A percentile compares a stretch with the other conserved stretches of the same genome.
phyloP scores from a whole-genome alignment of 129 eudicot species.

The Chrysanthemum seticuspe region DNA sequence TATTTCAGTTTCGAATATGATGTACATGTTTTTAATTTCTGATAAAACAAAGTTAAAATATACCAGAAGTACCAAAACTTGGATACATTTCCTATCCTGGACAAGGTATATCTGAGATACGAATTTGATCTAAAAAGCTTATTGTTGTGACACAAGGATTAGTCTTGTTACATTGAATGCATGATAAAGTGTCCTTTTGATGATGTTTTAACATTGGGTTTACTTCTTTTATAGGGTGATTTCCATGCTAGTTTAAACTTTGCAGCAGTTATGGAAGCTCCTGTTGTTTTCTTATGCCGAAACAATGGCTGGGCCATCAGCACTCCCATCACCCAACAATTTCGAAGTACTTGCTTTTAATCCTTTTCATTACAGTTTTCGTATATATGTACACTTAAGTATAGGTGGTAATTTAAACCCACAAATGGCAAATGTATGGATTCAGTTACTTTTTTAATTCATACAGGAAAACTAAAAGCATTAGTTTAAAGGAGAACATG shows the following conservation, averaged over 20 bases:
- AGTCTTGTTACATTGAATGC: background rate
- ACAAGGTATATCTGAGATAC: background rate
- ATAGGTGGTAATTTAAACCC: conserved; percentile 34
- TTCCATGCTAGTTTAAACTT: conserved; percentile 83
- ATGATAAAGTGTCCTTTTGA: background rate
- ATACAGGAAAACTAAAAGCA: too few relatives aligned
- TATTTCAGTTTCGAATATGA: background rate
- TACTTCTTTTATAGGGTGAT: conserved; percentile 63
- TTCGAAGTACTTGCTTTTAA: conserved; percentile 56
- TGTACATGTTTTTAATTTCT: background rate
- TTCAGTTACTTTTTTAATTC: background rate
- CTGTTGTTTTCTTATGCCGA: conserved; percentile 75
- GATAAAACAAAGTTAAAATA: background rate
- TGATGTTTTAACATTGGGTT: conserved; percentile 9
- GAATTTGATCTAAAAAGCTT: background rate
- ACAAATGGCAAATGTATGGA: background rate
- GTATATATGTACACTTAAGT: background rate
- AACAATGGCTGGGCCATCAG: conserved; percentile 97
- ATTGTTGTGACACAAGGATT: background rate
- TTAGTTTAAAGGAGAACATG: background rate
- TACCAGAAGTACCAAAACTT: background rate
- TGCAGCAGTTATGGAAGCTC: conserved; percentile 92
- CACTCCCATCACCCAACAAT: conserved; percentile 73
- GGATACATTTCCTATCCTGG: background rate
- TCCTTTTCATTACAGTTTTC: background rate